Percentiles rank a stretch among this genome's conserved stretches.
These are phyloP conservation scores for Closterium sp. DNA, from an alignment of 139 green algal genomes.

Conservation along the genomic window DNA sequence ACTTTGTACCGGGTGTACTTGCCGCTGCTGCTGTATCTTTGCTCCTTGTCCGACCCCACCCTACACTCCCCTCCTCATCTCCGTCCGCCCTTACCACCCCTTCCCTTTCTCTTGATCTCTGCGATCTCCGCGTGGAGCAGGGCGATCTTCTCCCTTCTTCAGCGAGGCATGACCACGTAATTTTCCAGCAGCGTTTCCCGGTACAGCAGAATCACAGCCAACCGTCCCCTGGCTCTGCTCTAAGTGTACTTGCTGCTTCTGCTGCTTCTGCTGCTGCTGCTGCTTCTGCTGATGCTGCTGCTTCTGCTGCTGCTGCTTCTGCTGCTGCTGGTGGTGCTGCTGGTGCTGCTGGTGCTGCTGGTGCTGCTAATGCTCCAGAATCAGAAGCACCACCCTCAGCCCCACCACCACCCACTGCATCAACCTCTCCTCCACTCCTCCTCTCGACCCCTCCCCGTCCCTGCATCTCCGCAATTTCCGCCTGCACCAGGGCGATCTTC, in stretches of 20 bases:
- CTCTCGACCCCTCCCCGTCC: background rate
- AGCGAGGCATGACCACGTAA: slow-evolving; percentile 4
- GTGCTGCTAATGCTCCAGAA: too few species aligned
- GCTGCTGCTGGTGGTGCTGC: too few species aligned
- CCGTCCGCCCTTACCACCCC: too few species aligned
- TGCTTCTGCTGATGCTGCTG: background rate
- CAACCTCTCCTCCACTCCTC: background rate
- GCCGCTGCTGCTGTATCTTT: too few species aligned
- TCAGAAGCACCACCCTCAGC: background rate
- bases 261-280: background rate
- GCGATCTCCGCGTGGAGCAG: slow-evolving; percentile 17
- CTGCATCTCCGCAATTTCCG: slow-evolving; percentile 15
- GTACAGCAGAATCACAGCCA: background rate
- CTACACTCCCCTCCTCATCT: too few species aligned
- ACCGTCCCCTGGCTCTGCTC: background rate
- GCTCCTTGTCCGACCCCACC: too few species aligned
- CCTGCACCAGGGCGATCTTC: slow-evolving; percentile 23
- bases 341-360: too few species aligned
- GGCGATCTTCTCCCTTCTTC: slow-evolving; percentile 20
- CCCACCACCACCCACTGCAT: background rate
- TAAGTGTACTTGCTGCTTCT: background rate
- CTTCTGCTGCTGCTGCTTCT: too few species aligned
- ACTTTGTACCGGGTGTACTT: too few species aligned
- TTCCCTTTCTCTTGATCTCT: background rate
- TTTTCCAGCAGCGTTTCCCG: background rate